A percentile compares a stretch with the other conserved stretches of the same genome.
phyloP scores from a whole-genome alignment of 139 green algal species.

The Mychonastes homosphaera region DNA sequence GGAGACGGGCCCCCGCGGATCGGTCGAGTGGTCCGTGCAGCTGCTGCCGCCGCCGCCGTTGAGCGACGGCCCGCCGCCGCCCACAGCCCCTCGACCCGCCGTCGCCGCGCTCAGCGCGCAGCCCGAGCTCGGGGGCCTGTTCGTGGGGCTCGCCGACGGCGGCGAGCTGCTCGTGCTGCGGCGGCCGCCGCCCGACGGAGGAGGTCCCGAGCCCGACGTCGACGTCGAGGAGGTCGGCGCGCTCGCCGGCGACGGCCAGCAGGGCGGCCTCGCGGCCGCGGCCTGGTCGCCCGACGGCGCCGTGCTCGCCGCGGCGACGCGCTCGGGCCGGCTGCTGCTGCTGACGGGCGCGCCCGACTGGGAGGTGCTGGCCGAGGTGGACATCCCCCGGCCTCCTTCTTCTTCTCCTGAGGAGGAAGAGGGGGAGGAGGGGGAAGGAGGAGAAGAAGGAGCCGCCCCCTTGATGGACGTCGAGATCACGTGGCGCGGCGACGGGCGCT shows the following conservation, averaged over 20 bases:
- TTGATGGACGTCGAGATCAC: slow-evolving; percentile 27
- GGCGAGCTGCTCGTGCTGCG: no score
- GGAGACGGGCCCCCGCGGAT: no score
- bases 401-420: background rate
- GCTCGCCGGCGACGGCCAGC: slow-evolving; percentile 15
- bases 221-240: slow-evolving; percentile 46
- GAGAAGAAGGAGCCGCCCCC: slow-evolving; percentile 14
- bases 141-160: no score
- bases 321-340: slow-evolving; percentile 49
- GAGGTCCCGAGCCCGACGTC: no score
- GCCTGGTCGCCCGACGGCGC: slow-evolving; percentile 77
- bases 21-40: no score
- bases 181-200: no score
- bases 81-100: no score
- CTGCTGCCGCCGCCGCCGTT: no score
- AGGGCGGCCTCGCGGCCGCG: slow-evolving; percentile 47
- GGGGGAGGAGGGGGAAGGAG: background rate
- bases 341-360: slow-evolving; percentile 54
- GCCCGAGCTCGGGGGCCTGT: no score
- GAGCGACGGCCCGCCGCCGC: no score
- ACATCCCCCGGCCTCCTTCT: slow-evolving; percentile 6
- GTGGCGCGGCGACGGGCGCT: slow-evolving; percentile 76
- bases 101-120: no score
- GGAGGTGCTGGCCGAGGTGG: slow-evolving; percentile 25
- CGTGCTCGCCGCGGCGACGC: slow-evolving; percentile 50